Percentiles rank a stretch among this genome's conserved stretches.
These are phyloP conservation scores for Avena sativa DNA, from an alignment of 176 grass and related monocot species.

Conservation along the genomic window DNA sequence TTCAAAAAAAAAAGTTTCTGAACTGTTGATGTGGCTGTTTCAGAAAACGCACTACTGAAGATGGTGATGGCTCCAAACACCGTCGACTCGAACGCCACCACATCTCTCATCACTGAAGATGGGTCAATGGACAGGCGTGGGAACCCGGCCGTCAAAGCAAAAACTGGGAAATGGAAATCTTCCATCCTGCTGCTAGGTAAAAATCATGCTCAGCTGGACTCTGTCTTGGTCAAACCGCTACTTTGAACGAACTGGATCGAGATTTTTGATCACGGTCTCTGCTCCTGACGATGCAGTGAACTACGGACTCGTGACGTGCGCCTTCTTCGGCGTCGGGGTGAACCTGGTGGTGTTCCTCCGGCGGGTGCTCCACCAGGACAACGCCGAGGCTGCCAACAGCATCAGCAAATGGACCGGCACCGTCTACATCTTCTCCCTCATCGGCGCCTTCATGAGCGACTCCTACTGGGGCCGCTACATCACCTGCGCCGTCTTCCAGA, in stretches of 20 bases:
- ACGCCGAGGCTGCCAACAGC: conserved; percentile 75
- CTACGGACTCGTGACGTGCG: conserved; percentile 74
- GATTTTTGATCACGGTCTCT: background rate
- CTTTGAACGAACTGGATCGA: background rate
- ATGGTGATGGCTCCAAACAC: conserved; percentile 42
- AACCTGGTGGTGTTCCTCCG: conserved; percentile 88
- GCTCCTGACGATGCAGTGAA: conserved; percentile 57
- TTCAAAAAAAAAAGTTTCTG: background rate
- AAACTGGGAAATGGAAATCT: conserved; percentile 70
- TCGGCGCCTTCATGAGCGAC: conserved; percentile 89
- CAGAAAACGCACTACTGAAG: conserved; percentile 16
- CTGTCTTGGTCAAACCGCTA: background rate
- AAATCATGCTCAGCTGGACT: background rate
- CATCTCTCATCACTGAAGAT: conserved; percentile 64
- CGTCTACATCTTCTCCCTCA: conserved; percentile 85
- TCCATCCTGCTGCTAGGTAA: conserved; percentile 70
- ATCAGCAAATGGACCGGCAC: conserved; percentile 95
- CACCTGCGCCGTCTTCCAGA: conserved; percentile 82
- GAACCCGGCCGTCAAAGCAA: conserved; percentile 61
- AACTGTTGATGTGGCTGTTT: conserved; percentile 18
- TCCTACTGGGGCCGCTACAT: conserved; percentile 90
- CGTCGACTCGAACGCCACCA: conserved; percentile 39
- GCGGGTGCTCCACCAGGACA: conserved; percentile 68
- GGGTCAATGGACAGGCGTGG: conserved; percentile 73
- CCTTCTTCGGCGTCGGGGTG: conserved; percentile 92